Base-by-base conservation (phyloP, 768 basidiomycete genomes). In the Naganishia friedmannii region DNA sequence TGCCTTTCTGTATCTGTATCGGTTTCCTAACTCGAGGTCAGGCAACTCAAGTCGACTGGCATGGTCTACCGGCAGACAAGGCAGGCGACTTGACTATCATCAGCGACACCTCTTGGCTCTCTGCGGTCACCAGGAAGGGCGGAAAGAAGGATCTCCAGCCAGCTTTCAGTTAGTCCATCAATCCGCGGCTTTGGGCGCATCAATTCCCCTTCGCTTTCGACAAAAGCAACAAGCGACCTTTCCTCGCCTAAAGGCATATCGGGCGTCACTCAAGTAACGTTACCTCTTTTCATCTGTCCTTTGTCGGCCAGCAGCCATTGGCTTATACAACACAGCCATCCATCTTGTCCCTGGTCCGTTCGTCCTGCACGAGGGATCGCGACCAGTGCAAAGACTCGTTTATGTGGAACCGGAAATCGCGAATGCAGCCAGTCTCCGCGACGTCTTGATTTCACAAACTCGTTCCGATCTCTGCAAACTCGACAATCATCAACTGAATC, bases 351-450 rank as follows among this genome's bases (percentile, higher is more conserved):
- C 26, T 63, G 15, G 60, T 3, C 26, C 21, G 8, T 26, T 26
- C 29, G 39, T 46, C 32, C 29, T 37, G 57, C 34, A 21, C 32
- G 34, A 58, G 9, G 37, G 37, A 21, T 13, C 13, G 19, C 37
- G 37, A 26, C 57, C 34, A n/a, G 21, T 12, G 13, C 37, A 63
- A n/a, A 42, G 21, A 34, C 37, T 19, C 39, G 60, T 63, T 63
- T 42, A 63, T 45, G 60, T 46, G 60, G 60, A 42, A 26, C 60
- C 60, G 60, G 39, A 63, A 8, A 3, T 63, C 60, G 32, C 60
- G 60, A 63, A 63, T 63, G 60, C 60, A 63, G 60, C 60, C 32
- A 63, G 60, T 63, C 23, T 42, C 60, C 23, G 37, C 23, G 23
- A 26, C 15, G 7, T 63, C 37, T 31, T 63, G 60, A 63, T 63